Evolutionary conservation across 2,329 filamentous ascomycete species (phyloP), one percentile per base, ranked within the genome.

Genomic region (Hymenoscyphus infarciens): DNA sequence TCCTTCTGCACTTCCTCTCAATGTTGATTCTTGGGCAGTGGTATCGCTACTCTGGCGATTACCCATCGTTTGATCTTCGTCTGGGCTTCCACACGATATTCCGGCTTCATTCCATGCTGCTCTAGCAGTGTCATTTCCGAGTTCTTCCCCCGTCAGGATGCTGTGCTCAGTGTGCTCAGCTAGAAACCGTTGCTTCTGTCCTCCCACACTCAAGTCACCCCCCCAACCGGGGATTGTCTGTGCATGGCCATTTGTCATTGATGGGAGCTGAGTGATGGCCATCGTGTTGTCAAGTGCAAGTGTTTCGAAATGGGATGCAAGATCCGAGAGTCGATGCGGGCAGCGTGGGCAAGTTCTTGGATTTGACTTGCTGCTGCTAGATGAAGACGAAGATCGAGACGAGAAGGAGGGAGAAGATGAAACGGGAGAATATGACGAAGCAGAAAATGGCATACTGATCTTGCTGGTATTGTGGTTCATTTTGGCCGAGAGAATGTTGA

Each of bases 281-380:
- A 22, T 22, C 42, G n/a, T 11, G 7, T n/a, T 42, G 42, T 22
- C 19, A 49, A 22, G n/a, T 22, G 25, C n/a, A 22, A 49, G 5
- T 4, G 42, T 11, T 49, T 49, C n/a, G 19, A 22, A 42, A 39
- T 65, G 64, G 3, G 39, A 33, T 35, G 22, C 35, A 2, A 66
- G 35, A 31, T 63, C 59, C 2, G 64, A 63, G 5, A 66, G 57
- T 16, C 64, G 64, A 52, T 63, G 61, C 2, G 52, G 52, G 25
- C 52, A 55, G 25, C 27, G 25, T 31, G 52, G 25, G 13, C 52
- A 55, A 10, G 10, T 49, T 49, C 42, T 27, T 13, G 29, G 11
- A 29, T 29, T 55, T 15, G 52, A 33, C 25, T 55, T 33, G 15
- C 19, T 31, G 5, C 31, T 33, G 15, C 19, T 31, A 10, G 6